Conservation (phyloP, 495 filamentous ascomycete genomes). For the Aspergillus campestris region DNA sequence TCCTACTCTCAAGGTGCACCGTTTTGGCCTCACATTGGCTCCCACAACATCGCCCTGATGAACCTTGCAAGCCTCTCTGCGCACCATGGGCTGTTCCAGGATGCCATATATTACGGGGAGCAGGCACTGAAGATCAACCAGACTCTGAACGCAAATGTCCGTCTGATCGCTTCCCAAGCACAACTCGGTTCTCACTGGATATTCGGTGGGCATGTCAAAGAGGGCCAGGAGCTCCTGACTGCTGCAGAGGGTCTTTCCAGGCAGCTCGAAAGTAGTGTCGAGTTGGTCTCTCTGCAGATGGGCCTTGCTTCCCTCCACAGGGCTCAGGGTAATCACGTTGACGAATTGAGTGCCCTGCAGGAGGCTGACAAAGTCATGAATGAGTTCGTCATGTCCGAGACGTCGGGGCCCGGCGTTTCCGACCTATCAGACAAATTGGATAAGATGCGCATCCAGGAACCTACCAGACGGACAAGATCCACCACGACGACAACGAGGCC, state of each 20-base stretch:
- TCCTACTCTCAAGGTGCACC: constrained; percentile 47
- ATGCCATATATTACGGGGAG: constrained; percentile 83
- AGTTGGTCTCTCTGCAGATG: constrained; percentile 38
- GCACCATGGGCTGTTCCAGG: constrained; percentile 76
- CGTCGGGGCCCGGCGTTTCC: constrained; percentile 9
- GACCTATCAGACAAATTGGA: constrained; percentile 34
- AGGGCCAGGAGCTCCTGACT: constrained; percentile 52
- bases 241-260: constrained; percentile 37
- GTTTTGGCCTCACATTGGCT: constrained; percentile 74
- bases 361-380: constrained; percentile 34
- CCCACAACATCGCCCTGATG: constrained; percentile 57
- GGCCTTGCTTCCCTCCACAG: constrained; percentile 35
- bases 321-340: constrained; percentile 35
- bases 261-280: constrained; percentile 35
- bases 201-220: constrained; percentile 50
- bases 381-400: constrained; percentile 18
- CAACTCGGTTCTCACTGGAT: constrained; percentile 58
- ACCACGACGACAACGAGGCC: constrained; percentile 17
- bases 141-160: constrained; percentile 53
- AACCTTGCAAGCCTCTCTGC: constrained; percentile 70
- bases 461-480: constrained; percentile 19
- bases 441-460: constrained; percentile 25
- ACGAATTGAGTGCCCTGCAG: constrained; percentile 37
- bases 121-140: constrained; percentile 73
- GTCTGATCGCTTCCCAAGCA: constrained; percentile 42